Conservation (phyloP, 768 basidiomycete species). For the Tremella fuciformis region DNA sequence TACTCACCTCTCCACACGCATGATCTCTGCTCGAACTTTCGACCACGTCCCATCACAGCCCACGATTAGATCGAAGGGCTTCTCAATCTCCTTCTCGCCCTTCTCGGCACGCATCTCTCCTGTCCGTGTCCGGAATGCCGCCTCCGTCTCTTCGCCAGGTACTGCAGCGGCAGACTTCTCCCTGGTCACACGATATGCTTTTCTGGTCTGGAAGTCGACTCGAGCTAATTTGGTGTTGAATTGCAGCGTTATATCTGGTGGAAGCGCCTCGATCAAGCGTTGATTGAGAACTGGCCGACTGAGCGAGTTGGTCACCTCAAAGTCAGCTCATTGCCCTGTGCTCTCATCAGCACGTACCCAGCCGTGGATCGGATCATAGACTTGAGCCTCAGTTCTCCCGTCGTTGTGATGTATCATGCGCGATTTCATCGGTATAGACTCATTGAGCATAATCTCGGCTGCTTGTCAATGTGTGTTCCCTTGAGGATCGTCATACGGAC, state of each 20-base stretch:
- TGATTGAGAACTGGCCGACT: slow-evolving; percentile 84
- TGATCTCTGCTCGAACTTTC: slow-evolving; percentile 85
- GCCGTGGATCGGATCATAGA: slow-evolving; percentile 75
- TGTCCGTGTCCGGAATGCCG: background rate
- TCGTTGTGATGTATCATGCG: slow-evolving; percentile 84
- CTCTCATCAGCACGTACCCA: slow-evolving; percentile 61
- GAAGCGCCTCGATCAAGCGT: slow-evolving; percentile 72
- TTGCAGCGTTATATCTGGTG: slow-evolving; percentile 64
- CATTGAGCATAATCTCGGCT: slow-evolving; percentile 67
- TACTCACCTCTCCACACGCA: slow-evolving; percentile 80
- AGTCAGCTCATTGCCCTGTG: slow-evolving; percentile 64
- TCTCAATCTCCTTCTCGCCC: slow-evolving; percentile 15
- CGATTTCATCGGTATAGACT: slow-evolving; percentile 88
- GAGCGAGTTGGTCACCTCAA: slow-evolving; percentile 88
- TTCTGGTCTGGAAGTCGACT: slow-evolving; percentile 64
- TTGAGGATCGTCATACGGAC: slow-evolving; percentile 31
- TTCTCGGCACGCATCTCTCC: slow-evolving; percentile 16
- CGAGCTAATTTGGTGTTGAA: slow-evolving; percentile 78
- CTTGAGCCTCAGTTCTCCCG: slow-evolving; percentile 74
- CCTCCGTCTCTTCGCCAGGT: slow-evolving; percentile 33
- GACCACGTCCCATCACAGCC: slow-evolving; percentile 95
- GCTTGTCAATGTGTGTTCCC: background rate
- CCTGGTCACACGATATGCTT: slow-evolving; percentile 28
- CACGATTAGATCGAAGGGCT: slow-evolving; percentile 56
- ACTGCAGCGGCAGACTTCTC: background rate